Evolutionary conservation across 2,329 filamentous ascomycete species (phyloP).

Genomic region (Alternaria longipes): DNA sequence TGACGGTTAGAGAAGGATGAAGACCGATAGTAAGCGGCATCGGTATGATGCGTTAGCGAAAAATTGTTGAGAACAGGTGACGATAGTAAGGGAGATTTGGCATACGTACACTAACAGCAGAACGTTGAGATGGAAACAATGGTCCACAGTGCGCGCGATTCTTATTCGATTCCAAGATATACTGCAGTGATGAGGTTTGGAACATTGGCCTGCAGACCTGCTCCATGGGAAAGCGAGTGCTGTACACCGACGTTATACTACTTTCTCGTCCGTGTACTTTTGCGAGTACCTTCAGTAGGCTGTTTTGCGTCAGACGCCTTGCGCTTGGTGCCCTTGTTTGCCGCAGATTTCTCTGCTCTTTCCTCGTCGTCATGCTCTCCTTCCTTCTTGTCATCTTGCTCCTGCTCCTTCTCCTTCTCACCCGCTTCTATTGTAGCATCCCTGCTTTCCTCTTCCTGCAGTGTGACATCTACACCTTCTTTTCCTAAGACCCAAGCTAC

Average conservation of each 20-base stretch:
- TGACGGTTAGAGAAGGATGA: neutral
- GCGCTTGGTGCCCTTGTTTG: slow-evolving; percentile 35
- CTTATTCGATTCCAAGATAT: neutral
- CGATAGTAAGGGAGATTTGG: too few relatives aligned
- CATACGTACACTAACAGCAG: neutral
- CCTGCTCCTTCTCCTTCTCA: slow-evolving; percentile 5
- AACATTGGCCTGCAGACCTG: neutral
- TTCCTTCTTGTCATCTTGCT: neutral
- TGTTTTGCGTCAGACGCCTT: slow-evolving; percentile 28
- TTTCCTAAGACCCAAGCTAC: slow-evolving; percentile 19
- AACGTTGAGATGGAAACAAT: neutral
- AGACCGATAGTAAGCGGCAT: slow-evolving; percentile 9
- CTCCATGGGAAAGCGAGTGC: neutral
- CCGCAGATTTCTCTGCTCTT: neutral
- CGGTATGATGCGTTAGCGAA: neutral
- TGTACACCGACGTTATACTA: slow-evolving; percentile 1
- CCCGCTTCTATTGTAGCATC: neutral
- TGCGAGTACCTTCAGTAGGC: slow-evolving; percentile 31
- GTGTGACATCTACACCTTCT: slow-evolving; percentile 12
- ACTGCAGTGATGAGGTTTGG: neutral
- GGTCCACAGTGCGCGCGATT: neutral
- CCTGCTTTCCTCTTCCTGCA: neutral
- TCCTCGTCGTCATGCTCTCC: neutral
- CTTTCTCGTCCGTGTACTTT: slow-evolving; percentile 39
- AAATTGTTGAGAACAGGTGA: neutral